A percentile compares a stretch with the other conserved stretches of the same genome.
Evolutionary conservation across 305 asterid species (phyloP).

Genomic region (Fraxinus latifolia): DNA sequence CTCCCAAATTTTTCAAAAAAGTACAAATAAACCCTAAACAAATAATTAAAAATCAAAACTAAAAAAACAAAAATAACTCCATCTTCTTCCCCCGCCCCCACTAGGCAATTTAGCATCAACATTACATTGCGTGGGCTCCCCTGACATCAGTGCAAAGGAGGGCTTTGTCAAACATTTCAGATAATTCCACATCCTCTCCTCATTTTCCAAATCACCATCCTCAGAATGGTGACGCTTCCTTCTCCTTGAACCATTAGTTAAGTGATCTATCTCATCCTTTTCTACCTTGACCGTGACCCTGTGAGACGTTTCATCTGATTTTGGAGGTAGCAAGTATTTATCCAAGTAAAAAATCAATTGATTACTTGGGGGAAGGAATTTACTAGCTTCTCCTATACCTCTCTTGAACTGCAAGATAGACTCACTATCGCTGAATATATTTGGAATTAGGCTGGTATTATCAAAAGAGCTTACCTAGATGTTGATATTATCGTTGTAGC

Average conservation of each 20-base stretch:
- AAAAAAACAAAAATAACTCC: too few relatives aligned
- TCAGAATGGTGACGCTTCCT: constrained; percentile 68
- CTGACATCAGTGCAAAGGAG: constrained; percentile 56
- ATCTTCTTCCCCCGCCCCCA: neutral
- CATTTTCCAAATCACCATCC: constrained; percentile 48
- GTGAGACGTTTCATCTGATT: constrained; percentile 41
- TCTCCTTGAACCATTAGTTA: constrained; percentile 44
- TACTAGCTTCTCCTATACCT: constrained; percentile 91
- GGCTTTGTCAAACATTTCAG: constrained; percentile 75
- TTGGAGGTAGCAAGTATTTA: constrained; percentile 61
- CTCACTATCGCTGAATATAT: constrained; percentile 56
- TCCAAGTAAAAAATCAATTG: constrained; percentile 69
- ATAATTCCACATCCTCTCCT: constrained; percentile 71
- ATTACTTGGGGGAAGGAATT: constrained; percentile 63
- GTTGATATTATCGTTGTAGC: constrained; percentile 25
- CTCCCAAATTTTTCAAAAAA: too few relatives aligned
- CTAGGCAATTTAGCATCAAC: constrained; percentile 13
- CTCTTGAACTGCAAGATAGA: constrained; percentile 72
- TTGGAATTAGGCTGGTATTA: constrained; percentile 35
- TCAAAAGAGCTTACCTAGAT: constrained; percentile 32
- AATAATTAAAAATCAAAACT: too few relatives aligned
- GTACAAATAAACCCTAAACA: too few relatives aligned
- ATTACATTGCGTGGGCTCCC: constrained; percentile 22
- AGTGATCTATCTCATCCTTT: constrained; percentile 42
- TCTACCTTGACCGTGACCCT: constrained; percentile 44